These are phyloP conservation scores for Peronospora tabacina DNA, from an alignment of 352 stramenopile species.

Conservation along the genomic window DNA sequence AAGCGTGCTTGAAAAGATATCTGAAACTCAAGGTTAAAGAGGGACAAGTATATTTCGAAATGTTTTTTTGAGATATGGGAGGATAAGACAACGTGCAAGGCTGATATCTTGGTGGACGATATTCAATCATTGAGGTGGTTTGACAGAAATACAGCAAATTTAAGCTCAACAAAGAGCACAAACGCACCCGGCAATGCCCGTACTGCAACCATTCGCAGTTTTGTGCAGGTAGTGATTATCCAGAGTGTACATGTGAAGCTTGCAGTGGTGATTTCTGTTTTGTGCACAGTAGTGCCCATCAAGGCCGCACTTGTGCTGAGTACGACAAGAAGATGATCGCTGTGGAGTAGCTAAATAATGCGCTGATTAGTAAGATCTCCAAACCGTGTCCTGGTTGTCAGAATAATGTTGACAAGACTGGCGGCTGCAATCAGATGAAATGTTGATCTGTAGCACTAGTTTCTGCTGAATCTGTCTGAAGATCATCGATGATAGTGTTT, in stretches of 20 bases:
- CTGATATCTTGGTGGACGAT: slow-evolving; percentile 35
- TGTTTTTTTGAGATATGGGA: slow-evolving; percentile 53
- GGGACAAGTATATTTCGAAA: slow-evolving; percentile 55
- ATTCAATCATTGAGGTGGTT: slow-evolving; percentile 34
- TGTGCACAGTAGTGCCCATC: slow-evolving; percentile 80
- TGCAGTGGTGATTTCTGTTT: slow-evolving; percentile 77
- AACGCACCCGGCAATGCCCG: slow-evolving; percentile 49
- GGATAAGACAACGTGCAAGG: slow-evolving; percentile 31
- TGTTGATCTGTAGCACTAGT: slow-evolving; percentile 69
- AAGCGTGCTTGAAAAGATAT: slow-evolving; percentile 48
- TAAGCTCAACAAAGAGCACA: slow-evolving; percentile 78
- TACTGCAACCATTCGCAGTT: slow-evolving; percentile 53
- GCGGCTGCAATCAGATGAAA: slow-evolving; percentile 89
- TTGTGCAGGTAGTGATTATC: slow-evolving; percentile 34
- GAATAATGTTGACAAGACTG: slow-evolving; percentile 85
- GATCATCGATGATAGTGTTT: slow-evolving; percentile 76
- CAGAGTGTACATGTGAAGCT: slow-evolving; percentile 35
- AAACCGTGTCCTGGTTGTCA: slow-evolving; percentile 85
- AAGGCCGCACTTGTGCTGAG: slow-evolving; percentile 50
- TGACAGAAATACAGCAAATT: slow-evolving; percentile 80
- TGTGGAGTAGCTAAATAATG: slow-evolving; percentile 82
- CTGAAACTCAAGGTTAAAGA: slow-evolving; percentile 69
- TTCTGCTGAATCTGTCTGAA: slow-evolving; percentile 88
- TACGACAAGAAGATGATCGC: slow-evolving; percentile 75
- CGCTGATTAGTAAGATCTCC: slow-evolving; percentile 65